Evolutionary conservation across 2,329 filamentous ascomycete genomes (phyloP).

Genomic region (Xylaria sp.): DNA sequence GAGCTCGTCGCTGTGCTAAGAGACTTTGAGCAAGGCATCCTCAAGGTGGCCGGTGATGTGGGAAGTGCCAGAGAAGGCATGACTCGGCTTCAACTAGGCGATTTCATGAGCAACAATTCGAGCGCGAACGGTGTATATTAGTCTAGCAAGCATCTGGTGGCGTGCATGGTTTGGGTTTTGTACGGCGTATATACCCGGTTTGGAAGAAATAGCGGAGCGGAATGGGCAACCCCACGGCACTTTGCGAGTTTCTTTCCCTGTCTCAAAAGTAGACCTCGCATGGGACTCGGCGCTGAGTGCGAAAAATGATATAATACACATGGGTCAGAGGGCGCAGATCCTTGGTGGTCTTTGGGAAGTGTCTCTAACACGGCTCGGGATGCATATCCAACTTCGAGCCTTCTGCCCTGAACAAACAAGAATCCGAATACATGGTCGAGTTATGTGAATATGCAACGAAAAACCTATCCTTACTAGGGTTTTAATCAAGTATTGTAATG

Average conservation of each 20-base stretch:
- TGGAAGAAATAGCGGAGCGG: conserved; percentile 7
- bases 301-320: background rate
- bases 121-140: conserved; percentile 40
- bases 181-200: conserved; percentile 37
- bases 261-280: background rate
- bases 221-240: background rate
- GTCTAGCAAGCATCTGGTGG: conserved; percentile 14
- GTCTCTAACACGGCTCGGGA: no score
- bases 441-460: no score
- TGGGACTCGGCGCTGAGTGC: background rate
- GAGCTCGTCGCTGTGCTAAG: conserved; percentile 64
- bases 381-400: no score
- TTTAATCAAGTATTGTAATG: no score
- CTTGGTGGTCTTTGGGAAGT: no score
- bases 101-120: conserved; percentile 46
- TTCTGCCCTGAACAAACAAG: no score
- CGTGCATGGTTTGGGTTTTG: conserved; percentile 19
- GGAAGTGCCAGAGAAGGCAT: conserved; percentile 65
- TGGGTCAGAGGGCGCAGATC: background rate
- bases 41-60: conserved; percentile 66
- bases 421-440: no score
- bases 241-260: background rate
- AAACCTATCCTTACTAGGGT: no score
- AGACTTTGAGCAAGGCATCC: conserved; percentile 69
- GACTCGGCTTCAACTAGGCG: conserved; percentile 61